These are phyloP conservation scores for Blastobotrys americana DNA, from an alignment of 805 yeast species.

Conservation along the genomic window DNA sequence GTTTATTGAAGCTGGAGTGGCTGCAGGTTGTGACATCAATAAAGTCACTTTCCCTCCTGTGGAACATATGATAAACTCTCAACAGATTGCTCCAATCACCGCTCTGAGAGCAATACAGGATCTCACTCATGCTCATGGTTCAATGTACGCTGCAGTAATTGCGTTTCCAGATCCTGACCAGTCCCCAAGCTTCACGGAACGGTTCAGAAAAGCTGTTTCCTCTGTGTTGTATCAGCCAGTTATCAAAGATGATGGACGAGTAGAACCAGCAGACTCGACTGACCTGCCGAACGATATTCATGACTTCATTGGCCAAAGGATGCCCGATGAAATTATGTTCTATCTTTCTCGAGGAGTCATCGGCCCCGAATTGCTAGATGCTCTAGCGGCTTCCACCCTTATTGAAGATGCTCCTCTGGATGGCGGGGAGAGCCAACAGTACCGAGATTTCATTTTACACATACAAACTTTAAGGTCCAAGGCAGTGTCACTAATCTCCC, in stretches of 20 bases:
- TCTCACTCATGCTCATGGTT: conserved; percentile 22
- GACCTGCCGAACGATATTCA: conserved; percentile 72
- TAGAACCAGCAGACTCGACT: conserved; percentile 47
- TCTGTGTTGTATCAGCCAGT: conserved; percentile 70
- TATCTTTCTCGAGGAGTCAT: conserved; percentile 74
- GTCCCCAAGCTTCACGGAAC: conserved; percentile 32
- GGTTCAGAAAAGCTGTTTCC: conserved; percentile 61
- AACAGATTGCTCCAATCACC: conserved; percentile 18
- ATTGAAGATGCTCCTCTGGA: conserved; percentile 62
- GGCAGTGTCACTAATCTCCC: conserved; percentile 61
- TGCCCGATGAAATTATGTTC: conserved; percentile 79
- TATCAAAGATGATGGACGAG: conserved; percentile 58
- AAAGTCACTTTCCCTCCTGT: conserved; percentile 51
- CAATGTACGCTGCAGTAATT: conserved; percentile 26
- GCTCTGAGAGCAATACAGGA: conserved; percentile 25
- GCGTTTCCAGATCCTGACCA: conserved; percentile 19
- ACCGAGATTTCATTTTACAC: conserved; percentile 39
- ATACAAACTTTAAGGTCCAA: conserved; percentile 46
- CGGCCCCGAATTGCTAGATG: conserved; percentile 55
- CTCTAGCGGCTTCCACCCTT: conserved; percentile 45
- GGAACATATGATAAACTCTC: conserved; percentile 22
- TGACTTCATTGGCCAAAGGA: conserved; percentile 71
- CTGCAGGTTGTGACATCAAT: conserved; percentile 68
- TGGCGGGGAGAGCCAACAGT: conserved; percentile 51
- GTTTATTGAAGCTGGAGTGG: conserved; percentile 66